Conservation (phyloP, 306 rosid genomes). For the Adenanthera pavonina region DNA sequence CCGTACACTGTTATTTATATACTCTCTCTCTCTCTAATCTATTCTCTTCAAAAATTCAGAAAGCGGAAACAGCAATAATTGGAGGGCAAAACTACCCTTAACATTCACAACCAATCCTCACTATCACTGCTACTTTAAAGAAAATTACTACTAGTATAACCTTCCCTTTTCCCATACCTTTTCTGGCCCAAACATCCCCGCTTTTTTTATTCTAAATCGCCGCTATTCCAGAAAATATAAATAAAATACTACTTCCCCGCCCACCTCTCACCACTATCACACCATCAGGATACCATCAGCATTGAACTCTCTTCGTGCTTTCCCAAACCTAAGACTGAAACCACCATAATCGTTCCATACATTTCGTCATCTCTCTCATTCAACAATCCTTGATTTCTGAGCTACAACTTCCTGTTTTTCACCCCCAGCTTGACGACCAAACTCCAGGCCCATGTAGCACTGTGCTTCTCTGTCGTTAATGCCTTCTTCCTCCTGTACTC, state of each 20-base stretch:
- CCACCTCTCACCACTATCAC: not conserved
- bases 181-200: not conserved
- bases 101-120: too few relatives aligned
- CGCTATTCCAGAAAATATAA: not conserved
- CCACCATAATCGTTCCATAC: not conserved
- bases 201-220: not conserved
- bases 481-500: slow-evolving; percentile 34
- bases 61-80: too few relatives aligned
- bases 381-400: not conserved
- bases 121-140: too few relatives aligned
- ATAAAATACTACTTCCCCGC: not conserved
- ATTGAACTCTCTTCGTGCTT: not conserved
- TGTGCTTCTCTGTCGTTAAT: slow-evolving; percentile 28
- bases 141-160: too few relatives aligned
- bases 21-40: too few relatives aligned
- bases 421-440: not conserved
- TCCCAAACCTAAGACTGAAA: slow-evolving; percentile 1
- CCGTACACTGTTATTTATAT: too few relatives aligned
- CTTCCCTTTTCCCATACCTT: too few relatives aligned
- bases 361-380: not conserved
- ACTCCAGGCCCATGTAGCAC: slow-evolving; percentile 9
- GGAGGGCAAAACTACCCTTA: too few relatives aligned
- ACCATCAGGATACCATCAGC: not conserved
- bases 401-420: not conserved
- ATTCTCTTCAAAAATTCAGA: too few relatives aligned